Conservation (phyloP, 495 filamentous ascomycete genomes). For the Talaromyces wortmannii region DNA sequence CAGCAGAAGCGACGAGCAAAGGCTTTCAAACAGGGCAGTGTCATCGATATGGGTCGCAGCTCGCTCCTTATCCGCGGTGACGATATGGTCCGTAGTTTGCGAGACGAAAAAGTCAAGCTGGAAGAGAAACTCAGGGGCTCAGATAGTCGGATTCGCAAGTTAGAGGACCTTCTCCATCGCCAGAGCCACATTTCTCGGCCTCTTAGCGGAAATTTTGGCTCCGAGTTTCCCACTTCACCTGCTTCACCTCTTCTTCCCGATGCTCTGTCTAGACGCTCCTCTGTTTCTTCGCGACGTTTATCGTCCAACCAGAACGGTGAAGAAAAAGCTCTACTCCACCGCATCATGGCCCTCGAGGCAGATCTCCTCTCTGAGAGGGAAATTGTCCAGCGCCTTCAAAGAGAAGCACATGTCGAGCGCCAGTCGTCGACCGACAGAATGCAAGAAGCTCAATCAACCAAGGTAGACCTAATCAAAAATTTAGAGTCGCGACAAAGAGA, state of each 20-base stretch:
- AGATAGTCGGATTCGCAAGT: conserved; percentile 82
- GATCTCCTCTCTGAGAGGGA: conserved; percentile 67
- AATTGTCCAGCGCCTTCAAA: conserved; percentile 44
- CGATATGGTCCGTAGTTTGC: conserved; percentile 65
- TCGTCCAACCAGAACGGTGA: conserved; percentile 61
- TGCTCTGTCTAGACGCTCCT: conserved; percentile 51
- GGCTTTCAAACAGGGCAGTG: conserved; percentile 91
- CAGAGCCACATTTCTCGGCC: conserved; percentile 68
- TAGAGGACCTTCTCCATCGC: conserved; percentile 90
- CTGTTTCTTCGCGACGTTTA: conserved; percentile 57
- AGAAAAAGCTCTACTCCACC: conserved; percentile 57
- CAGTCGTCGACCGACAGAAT: conserved; percentile 61
- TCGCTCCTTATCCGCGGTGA: conserved; percentile 77
- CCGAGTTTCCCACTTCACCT: conserved; percentile 39
- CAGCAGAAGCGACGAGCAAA: conserved; percentile 73
- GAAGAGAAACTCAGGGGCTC: conserved; percentile 79
- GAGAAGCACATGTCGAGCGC: conserved; percentile 58
- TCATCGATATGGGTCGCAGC: conserved; percentile 77
- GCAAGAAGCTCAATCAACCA: conserved; percentile 82
- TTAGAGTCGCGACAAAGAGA: conserved; percentile 87
- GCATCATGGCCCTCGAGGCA: conserved; percentile 72
- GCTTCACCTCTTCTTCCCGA: conserved; percentile 47
- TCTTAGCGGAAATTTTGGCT: conserved; percentile 60
- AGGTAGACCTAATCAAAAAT: conserved; percentile 90
- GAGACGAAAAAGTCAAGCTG: conserved; percentile 71